These are phyloP conservation scores for Diaporthe velutina DNA, from an alignment of 2,329 filamentous ascomycete genomes.

Conservation along the genomic window DNA sequence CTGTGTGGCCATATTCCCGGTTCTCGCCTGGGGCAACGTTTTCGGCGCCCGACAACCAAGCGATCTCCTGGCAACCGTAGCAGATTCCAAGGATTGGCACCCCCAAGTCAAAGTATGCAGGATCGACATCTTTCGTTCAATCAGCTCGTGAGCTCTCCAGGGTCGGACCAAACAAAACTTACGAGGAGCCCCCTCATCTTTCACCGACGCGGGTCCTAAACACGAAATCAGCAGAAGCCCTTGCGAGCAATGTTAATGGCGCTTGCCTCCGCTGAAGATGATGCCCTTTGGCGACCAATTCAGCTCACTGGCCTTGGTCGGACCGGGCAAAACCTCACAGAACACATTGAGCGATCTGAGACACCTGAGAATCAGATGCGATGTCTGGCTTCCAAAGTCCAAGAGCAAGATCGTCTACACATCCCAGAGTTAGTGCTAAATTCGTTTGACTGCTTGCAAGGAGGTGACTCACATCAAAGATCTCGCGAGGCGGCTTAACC, in stretches of 20 bases:
- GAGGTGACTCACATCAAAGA: conserved; percentile 18
- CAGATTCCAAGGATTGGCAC: conserved; percentile 64
- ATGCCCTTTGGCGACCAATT: conserved; percentile 86
- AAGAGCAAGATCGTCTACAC: conserved; percentile 76
- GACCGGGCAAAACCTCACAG: conserved; percentile 91
- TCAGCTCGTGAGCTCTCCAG: neutral
- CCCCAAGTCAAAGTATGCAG: conserved; percentile 81
- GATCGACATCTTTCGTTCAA: conserved; percentile 71
- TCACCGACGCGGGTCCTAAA: conserved; percentile 74
- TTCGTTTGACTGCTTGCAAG: neutral
- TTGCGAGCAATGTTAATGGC: neutral
- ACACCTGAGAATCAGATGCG: conserved; percentile 80
- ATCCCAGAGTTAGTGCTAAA: conserved; percentile 42
- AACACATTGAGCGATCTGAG: conserved; percentile 85
- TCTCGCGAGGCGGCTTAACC: conserved; percentile 1
- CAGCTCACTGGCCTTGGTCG: conserved; percentile 82
- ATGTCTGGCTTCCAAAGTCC: conserved; percentile 80
- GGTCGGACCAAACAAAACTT: neutral
- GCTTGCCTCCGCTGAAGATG: conserved; percentile 61
- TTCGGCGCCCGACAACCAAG: conserved; percentile 67
- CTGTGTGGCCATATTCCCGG: conserved; percentile 47
- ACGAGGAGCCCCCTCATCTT: conserved; percentile 76
- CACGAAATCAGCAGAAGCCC: neutral
- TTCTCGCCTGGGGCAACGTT: conserved; percentile 78
- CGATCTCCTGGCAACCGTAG: conserved; percentile 67